Evolutionary conservation across 1,284 basidiomycete species (phyloP).

Genomic region (Leucoagaricus sp.): DNA sequence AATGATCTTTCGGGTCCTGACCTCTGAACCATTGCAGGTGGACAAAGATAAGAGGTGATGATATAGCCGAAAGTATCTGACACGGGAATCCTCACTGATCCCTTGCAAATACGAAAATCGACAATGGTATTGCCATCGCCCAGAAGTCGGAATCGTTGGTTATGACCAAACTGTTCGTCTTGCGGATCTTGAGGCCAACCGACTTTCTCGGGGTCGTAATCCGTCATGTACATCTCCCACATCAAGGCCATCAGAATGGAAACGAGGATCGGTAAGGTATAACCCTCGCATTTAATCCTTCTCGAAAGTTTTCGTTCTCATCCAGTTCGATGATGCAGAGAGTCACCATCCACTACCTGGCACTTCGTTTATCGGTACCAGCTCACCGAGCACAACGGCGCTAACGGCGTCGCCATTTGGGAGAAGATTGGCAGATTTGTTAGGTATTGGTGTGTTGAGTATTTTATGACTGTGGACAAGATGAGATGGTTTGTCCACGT

Average conservation of each 20-base stretch:
- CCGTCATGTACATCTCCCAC: constrained; percentile 42
- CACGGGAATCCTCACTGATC: constrained; percentile 29
- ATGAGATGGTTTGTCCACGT: constrained; percentile 28
- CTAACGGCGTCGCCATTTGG: constrained; percentile 34
- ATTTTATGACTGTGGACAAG: constrained; percentile 34
- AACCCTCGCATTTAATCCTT: constrained; percentile 36
- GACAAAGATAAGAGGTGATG: constrained; percentile 16
- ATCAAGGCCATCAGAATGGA: constrained; percentile 35
- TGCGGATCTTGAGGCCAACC: constrained; percentile 14
- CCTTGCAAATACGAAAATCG: constrained; percentile 44
- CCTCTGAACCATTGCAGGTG: constrained; percentile 26
- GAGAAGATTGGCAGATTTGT: constrained; percentile 20
- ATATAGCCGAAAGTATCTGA: constrained; percentile 39
- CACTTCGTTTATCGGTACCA: neutral
- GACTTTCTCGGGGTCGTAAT: constrained; percentile 18
- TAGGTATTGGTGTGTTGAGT: constrained; percentile 37
- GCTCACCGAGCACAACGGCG: constrained; percentile 35
- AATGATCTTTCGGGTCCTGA: constrained; percentile 46
- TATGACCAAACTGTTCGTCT: neutral
- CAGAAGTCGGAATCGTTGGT: constrained; percentile 33
- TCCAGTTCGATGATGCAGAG: constrained; percentile 13
- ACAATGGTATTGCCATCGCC: constrained; percentile 39
- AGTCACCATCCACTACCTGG: constrained; percentile 21
- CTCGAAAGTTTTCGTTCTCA: constrained; percentile 32
- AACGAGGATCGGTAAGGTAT: constrained; percentile 33